phyloP scores from a whole-genome alignment of 441 rosid species.

The Isatis lusitanica region DNA sequence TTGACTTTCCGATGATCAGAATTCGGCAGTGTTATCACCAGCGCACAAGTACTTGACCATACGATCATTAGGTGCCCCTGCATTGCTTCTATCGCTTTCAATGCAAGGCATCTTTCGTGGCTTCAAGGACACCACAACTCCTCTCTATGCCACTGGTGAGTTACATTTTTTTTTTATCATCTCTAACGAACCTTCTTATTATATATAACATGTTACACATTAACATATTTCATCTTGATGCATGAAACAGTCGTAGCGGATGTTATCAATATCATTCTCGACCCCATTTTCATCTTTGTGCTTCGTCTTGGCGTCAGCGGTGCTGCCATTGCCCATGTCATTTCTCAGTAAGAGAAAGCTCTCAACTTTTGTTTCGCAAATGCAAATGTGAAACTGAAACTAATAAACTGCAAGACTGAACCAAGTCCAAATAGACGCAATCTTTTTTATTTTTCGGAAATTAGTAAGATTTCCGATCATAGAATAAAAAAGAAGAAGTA shows the following conservation, averaged over 20 bases:
- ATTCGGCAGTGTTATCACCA: slow-evolving; percentile 53
- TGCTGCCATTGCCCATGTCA: slow-evolving; percentile 77
- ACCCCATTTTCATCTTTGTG: slow-evolving; percentile 61
- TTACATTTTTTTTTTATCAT: neutral
- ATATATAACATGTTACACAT: neutral
- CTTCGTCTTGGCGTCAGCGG: slow-evolving; percentile 64
- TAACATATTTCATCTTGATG: neutral
- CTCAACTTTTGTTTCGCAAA: neutral
- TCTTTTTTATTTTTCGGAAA: neutral
- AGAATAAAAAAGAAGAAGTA: neutral
- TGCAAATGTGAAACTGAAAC: neutral
- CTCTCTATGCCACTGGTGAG: slow-evolving; percentile 68
- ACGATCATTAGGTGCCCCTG: slow-evolving; percentile 70
- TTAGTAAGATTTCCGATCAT: neutral
- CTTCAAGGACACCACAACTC: slow-evolving; percentile 73
- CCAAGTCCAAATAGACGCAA: neutral
- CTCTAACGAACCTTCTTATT: neutral
- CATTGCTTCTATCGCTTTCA: slow-evolving; percentile 70
- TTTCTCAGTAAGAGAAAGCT: slow-evolving; percentile 60
- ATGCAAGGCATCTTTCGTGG: slow-evolving; percentile 83
- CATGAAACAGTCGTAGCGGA: slow-evolving; percentile 57
- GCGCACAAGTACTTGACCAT: slow-evolving; percentile 55
- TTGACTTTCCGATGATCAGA: slow-evolving; percentile 32
- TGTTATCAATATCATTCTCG: slow-evolving; percentile 51
- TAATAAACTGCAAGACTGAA: neutral